Base-by-base conservation (phyloP, 495 filamentous ascomycete genomes). In the Hyaloscypha hepaticicola region DNA sequence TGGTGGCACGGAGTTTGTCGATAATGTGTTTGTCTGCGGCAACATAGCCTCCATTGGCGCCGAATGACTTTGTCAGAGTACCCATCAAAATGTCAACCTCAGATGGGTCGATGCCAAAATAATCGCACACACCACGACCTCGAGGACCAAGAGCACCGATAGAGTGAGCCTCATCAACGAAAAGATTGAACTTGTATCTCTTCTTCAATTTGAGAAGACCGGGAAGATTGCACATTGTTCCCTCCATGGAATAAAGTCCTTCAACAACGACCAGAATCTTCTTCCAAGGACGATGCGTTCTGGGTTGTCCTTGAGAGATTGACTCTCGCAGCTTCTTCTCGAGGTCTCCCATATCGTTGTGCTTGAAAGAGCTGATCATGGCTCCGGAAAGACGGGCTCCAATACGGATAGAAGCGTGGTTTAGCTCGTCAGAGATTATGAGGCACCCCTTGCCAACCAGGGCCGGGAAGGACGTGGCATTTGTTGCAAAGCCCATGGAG, bases 171-270 rank as follows among this genome's bases (percentile, higher is more conserved):
- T 99, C 95, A 72, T 99, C 95, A 58, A 99, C 82, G 66, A 96
- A 99, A 19, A 99, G 84, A 72, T 90, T 81, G 79, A 96, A 98
- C 81, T 96, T 98, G 85, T 99, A 99, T 71, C 89, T 92, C 73
- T 87, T 89, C 81, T 95, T 96, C 69, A 99, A 82, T 41, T 80
- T 81, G 63, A 99, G 75, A 48, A 99, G 75, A 63, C 90, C 91
- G 16, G 94, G 95, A 29, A 99, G 85, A 71, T 99, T 93, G 74
- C 89, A 92, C 93, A 99, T 97, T 51, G 93, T 96, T 31, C 95
- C 95, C 77, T 99, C 95, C 95, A 99, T 99, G 2, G 93, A 97
- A 79, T 99, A 99, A 0, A 99, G 84, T 64, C 95, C 95, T 74
- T 99, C 95, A 41, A 99, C 92, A 34, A 93, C 93, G 57, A 99